These are phyloP conservation scores for Apiospora saccharicola DNA, from an alignment of 2,329 filamentous ascomycete genomes.

Conservation along the genomic window DNA sequence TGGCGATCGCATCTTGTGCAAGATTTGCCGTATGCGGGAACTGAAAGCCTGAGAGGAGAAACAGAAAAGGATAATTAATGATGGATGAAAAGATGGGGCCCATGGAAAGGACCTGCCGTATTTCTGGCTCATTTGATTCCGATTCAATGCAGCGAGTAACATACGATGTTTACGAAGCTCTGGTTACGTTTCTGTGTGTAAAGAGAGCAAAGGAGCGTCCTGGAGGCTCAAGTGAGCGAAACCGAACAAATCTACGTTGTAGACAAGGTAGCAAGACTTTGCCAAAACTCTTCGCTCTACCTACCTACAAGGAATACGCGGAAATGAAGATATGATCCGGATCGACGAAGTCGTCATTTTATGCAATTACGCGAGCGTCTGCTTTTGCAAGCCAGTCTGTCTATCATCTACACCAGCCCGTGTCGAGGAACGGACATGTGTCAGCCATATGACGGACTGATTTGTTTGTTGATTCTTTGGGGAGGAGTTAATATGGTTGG, in stretches of 20 bases:
- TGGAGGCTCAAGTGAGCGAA: neutral
- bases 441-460: neutral
- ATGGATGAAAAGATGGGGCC: neutral
- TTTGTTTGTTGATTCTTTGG: neutral
- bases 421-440: neutral
- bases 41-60: constrained; percentile 56
- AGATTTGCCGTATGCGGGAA: constrained; percentile 65
- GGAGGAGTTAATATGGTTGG: neutral
- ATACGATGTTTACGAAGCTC: neutral
- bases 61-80: neutral
- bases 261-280: neutral
- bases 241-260: neutral
- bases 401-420: neutral
- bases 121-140: neutral
- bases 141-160: neutral
- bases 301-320: neutral
- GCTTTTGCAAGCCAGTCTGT: neutral
- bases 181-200: neutral
- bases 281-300: neutral
- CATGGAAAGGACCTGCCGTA: neutral
- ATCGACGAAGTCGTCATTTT: constrained; percentile 9
- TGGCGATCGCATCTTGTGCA: constrained; percentile 65
- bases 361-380: constrained; percentile 1
- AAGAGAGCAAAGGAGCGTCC: neutral
- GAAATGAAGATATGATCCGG: neutral